Evolutionary conservation across 345 rosid genomes (phyloP), one percentile per base, ranked within the genome.

Genomic region (Acer yangbiense): DNA sequence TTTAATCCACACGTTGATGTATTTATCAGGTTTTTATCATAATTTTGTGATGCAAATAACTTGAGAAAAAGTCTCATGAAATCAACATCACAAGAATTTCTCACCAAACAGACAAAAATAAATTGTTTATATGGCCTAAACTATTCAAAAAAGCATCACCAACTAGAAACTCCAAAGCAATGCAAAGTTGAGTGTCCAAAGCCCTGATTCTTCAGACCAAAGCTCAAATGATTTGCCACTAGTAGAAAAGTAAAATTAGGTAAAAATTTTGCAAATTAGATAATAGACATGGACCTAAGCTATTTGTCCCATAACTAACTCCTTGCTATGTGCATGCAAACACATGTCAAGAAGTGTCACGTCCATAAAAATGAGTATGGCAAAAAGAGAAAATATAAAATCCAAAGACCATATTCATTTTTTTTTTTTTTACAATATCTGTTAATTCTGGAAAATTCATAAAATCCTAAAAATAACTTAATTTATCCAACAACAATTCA

Each of bases 181-280:
- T 10, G 46, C 64, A 75, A 52, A 27, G 20, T 11, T 65, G 55
- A n/a, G 18, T 14, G 39, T 64, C 62, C 52, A 52, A 18, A 48
- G 32, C 62, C 46, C 25, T n/a, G 46, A 6, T 23, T 14, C 13
- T 74, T 18, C 43, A 21, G 39, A 25, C 58, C 54, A 61, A 44
- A n/a, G 60, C 69, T 74, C 57, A 44, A 61, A 17, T 64, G 68
- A 48, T 23, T 46, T 14, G 68, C 21, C 61, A 44, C 25, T 41
- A 14, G 69, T 13, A 63, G 58, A 18, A 63, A 61, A 46, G 23
- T n/a, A 57, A 18, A 20, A 58, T 72, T 35, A 5, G 23, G 44
- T 14, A 62, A 54, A 9, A 18, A 17, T 13, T 60, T 60, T 60
- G 23, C n/a, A 55, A 69, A 46, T 50, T 52, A 18, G 44, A 39